A percentile compares a stretch with the other conserved stretches of the same genome.
phyloP scores from a whole-genome alignment of 345 rosid species.

The Moricandia moricandioides region DNA sequence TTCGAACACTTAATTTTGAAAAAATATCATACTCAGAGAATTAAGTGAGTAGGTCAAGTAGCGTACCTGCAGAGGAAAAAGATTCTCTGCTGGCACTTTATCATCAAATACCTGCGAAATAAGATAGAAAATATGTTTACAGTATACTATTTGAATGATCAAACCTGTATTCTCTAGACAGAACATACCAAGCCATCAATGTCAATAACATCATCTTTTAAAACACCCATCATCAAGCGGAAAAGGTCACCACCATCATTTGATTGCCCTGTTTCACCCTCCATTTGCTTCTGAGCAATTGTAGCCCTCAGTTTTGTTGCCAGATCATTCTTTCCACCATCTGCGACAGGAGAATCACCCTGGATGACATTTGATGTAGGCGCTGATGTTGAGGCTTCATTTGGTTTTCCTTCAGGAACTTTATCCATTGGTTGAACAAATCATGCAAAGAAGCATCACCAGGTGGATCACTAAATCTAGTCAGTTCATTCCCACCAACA shows the following conservation, averaged over 20 bases:
- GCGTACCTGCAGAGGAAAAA: conserved; percentile 91
- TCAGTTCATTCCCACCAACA: conserved; percentile 66
- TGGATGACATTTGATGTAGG: conserved; percentile 62
- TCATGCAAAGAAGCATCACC: conserved; percentile 97
- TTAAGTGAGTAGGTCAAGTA: conserved; percentile 1
- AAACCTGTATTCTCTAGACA: conserved; percentile 8
- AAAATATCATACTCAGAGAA: conserved; percentile 19
- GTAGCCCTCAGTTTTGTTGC: conserved; percentile 90
- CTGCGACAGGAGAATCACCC: conserved; percentile 49
- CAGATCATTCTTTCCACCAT: conserved; percentile 78
- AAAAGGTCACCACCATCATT: conserved; percentile 87
- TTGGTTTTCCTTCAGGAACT: conserved; percentile 46
- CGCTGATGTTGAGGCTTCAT: conserved; percentile 83
- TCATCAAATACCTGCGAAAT: conserved; percentile 79
- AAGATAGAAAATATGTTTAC: conserved; percentile 6
- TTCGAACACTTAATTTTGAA: neutral
- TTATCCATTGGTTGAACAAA: conserved; percentile 81
- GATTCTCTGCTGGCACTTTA: conserved; percentile 80
- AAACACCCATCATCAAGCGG: conserved; percentile 83
- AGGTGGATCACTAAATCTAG: conserved; percentile 90
- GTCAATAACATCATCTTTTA: conserved; percentile 93
- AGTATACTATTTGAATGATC: conserved; percentile 1
- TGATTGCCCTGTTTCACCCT: conserved; percentile 67
- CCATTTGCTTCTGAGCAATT: conserved; percentile 93
- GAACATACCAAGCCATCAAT: conserved; percentile 89